These are phyloP conservation scores for Camelina laxa DNA, from an alignment of 345 rosid genomes.

Conservation along the genomic window DNA sequence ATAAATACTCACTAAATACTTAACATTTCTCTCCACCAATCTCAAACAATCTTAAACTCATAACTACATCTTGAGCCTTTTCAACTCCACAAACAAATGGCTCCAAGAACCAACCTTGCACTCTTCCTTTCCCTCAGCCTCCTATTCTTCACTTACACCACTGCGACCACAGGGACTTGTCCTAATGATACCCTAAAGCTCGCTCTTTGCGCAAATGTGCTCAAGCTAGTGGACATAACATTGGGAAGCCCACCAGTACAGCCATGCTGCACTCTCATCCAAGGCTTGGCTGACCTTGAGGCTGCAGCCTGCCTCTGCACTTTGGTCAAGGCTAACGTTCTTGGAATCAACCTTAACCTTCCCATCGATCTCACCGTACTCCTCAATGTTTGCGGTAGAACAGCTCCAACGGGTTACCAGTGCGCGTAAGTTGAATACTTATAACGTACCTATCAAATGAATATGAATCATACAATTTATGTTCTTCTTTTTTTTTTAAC, in stretches of 20 bases:
- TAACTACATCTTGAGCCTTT: slow-evolving; percentile 11
- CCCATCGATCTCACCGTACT: slow-evolving; percentile 51
- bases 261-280: slow-evolving; percentile 51
- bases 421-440: slow-evolving; percentile 41
- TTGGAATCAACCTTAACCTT: slow-evolving; percentile 54
- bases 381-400: slow-evolving; percentile 48
- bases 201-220: slow-evolving; percentile 48
- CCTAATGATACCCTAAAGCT: slow-evolving; percentile 49
- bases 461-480: too few species aligned
- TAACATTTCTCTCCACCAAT: slow-evolving; percentile 24
- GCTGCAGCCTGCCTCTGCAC: slow-evolving; percentile 64
- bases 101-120: slow-evolving; percentile 51
- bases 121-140: slow-evolving; percentile 59
- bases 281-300: slow-evolving; percentile 55
- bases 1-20: slow-evolving; percentile 32
- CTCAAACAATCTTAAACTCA: slow-evolving; percentile 9
- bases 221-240: slow-evolving; percentile 44
- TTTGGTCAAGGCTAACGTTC: slow-evolving; percentile 45
- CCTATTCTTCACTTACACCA: slow-evolving; percentile 52
- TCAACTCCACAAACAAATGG: slow-evolving; percentile 43
- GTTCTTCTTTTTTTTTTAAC: not conserved
- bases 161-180: slow-evolving; percentile 46
- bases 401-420: slow-evolving; percentile 39
- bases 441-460: not conserved
- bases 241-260: slow-evolving; percentile 48